Conservation (phyloP, 305 asterid genomes). For the Solanum hybrid region DNA sequence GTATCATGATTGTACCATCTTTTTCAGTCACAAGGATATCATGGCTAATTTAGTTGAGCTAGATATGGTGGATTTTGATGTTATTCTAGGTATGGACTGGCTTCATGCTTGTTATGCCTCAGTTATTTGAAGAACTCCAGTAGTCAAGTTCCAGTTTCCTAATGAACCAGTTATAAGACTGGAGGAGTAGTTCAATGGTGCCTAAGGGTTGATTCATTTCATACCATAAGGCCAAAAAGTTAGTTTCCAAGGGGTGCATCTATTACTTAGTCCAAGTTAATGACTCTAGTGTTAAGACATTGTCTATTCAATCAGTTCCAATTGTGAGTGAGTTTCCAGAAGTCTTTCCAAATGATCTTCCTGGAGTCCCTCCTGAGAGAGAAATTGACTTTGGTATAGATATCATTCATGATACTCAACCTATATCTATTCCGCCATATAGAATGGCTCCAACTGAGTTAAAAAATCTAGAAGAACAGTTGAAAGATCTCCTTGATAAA, state of each 20-base stretch:
- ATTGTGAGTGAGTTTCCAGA: background rate
- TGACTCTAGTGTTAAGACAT: background rate
- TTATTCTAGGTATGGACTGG: too few relatives aligned
- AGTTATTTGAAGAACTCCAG: too few relatives aligned
- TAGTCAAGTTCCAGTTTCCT: too few relatives aligned
- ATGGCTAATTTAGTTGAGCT: background rate
- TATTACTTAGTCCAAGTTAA: background rate
- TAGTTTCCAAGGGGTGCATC: background rate
- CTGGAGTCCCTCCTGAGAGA: background rate
- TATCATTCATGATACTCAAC: background rate
- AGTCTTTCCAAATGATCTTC: background rate
- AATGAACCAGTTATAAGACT: background rate
- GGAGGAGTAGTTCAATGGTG: background rate
- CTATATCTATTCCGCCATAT: background rate
- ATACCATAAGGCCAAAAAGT: background rate
- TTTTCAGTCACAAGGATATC: background rate
- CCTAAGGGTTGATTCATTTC: background rate
- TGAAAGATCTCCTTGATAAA: background rate
- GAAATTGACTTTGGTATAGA: background rate
- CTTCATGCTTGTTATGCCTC: too few relatives aligned
- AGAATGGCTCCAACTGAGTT: background rate
- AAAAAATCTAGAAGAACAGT: too few relatives aligned
- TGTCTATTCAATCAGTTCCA: background rate
- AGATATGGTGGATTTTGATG: background rate
- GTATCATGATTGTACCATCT: background rate